A percentile compares a stretch with the other conserved stretches of the same genome.
Conservation (phyloP, 805 yeast genomes). For the Wickerhamomyces pijperi region DNA sequence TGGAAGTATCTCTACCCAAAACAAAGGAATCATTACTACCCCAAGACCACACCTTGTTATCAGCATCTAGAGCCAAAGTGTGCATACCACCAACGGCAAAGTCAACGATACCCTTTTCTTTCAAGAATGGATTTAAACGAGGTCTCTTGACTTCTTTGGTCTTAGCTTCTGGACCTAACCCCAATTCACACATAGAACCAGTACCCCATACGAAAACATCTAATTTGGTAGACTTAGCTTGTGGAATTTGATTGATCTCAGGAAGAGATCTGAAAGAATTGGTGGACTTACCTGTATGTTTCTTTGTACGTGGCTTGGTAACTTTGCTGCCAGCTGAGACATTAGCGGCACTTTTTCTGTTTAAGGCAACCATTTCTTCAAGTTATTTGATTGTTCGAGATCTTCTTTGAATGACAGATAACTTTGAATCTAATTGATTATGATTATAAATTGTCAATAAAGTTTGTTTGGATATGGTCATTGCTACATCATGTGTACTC, state of each 20-base stretch:
- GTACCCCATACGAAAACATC: conserved; percentile 92
- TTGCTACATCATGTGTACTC: no score
- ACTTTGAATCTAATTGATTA: no score
- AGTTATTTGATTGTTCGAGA: not conserved
- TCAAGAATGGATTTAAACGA: conserved; percentile 73
- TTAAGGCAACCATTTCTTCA: conserved; percentile 13
- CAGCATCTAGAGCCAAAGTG: conserved; percentile 65
- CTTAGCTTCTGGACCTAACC: conserved; percentile 89
- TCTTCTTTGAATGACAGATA: not conserved
- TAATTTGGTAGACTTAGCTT: conserved; percentile 24
- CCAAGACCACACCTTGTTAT: conserved; percentile 93
- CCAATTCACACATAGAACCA: conserved; percentile 95
- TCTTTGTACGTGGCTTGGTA: conserved; percentile 9
- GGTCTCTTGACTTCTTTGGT: conserved; percentile 95
- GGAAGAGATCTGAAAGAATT: conserved; percentile 18
- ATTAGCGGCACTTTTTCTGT: conserved; percentile 17
- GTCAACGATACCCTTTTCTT: conserved; percentile 64
- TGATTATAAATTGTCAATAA: no score
- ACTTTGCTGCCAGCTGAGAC: conserved; percentile 4
- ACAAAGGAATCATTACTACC: conserved; percentile 92
- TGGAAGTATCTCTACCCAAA: conserved; percentile 76
- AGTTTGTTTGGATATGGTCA: no score
- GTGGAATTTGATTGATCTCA: conserved; percentile 17
- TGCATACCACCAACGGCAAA: conserved; percentile 97
- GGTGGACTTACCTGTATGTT: conserved; percentile 18